Base-by-base conservation (phyloP, 805 yeast genomes). In the Ogataea wickerhamii region DNA sequence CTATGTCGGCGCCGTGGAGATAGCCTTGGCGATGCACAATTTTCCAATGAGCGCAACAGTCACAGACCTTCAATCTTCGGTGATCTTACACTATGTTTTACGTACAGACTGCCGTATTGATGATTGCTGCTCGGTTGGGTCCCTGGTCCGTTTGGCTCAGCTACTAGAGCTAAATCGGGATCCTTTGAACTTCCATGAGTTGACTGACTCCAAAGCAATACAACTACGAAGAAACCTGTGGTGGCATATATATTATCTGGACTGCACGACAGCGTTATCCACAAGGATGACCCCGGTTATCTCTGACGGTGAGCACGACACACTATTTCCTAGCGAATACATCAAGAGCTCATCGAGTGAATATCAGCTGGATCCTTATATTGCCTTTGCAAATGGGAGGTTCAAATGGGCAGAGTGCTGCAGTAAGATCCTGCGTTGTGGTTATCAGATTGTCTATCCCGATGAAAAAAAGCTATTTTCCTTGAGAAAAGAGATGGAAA, bases 231-330 rank as follows among this genome's bases (percentile, higher is more conserved):
- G 84, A 52, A 52, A 76, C 37, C 53, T 79, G n/a, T 79, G 84
- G 83, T 79, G 83, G 83, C 78, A 76, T 26, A 73, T 79, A 6
- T 76, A 77, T 44, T 74, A 76, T 19, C 56, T 79, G 43, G 86
- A 79, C 53, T 69, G 75, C 3, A 64, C 74, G 42, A 73, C 78
- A 6, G 70, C 81, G 26, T 70, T 76, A 41, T 76, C 77, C 44
- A 73, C 73, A 34, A 69, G 77, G 51, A 55, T 74, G 22, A 70
- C 77, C 0, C 84, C 83, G 1, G 65, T 74, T 23, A 73, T 80
- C 41, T 61, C 63, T 40, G 57, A 64, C 26, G 74, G 69, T 37
- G 81, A 76, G 48, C 74, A 71, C 52, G 79, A 78, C 46, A 80
- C 79, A 0, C 60, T 71, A n/a, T 55, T 74, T 47, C 82, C 82